Percentiles rank a stretch among this genome's conserved stretches.
phyloP scores from a whole-genome alignment of 345 rosid species.

The Hevea brasiliensis region DNA sequence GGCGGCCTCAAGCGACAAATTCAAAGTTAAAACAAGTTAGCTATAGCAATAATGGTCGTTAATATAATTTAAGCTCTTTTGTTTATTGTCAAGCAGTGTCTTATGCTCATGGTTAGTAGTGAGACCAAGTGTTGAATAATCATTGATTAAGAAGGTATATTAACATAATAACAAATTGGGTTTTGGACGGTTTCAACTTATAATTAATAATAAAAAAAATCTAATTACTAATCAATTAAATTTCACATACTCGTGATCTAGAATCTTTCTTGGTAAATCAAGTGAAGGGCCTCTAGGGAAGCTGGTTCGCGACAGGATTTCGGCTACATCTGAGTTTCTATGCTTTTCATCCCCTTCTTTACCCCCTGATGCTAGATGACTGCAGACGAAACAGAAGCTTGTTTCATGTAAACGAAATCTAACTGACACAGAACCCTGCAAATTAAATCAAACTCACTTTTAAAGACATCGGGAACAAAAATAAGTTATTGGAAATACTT shows the following conservation, averaged over 20 bases:
- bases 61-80: neutral
- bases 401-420: constrained; percentile 69
- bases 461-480: too few relatives aligned
- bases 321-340: constrained; percentile 61
- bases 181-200: constrained; percentile 21
- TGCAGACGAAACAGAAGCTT: constrained; percentile 74
- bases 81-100: constrained; percentile 6
- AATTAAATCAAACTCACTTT: neutral
- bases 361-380: constrained; percentile 85
- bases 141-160: constrained; percentile 16
- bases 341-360: constrained; percentile 65
- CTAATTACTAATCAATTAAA: too few relatives aligned
- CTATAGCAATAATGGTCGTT: constrained; percentile 2
- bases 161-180: constrained; percentile 4
- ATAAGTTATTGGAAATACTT: too few relatives aligned
- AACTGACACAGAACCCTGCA: constrained; percentile 80
- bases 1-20: constrained; percentile 28
- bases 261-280: constrained; percentile 58
- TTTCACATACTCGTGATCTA: constrained; percentile 70
- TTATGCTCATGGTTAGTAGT: constrained; percentile 16
- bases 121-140: constrained; percentile 15
- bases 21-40: too few relatives aligned
- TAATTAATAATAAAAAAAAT: neutral
- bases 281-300: constrained; percentile 56
- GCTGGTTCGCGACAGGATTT: constrained; percentile 61